Evolutionary conservation across 208 protist species (phyloP).

Genomic region (Plasmodiophora brassicae): DNA sequence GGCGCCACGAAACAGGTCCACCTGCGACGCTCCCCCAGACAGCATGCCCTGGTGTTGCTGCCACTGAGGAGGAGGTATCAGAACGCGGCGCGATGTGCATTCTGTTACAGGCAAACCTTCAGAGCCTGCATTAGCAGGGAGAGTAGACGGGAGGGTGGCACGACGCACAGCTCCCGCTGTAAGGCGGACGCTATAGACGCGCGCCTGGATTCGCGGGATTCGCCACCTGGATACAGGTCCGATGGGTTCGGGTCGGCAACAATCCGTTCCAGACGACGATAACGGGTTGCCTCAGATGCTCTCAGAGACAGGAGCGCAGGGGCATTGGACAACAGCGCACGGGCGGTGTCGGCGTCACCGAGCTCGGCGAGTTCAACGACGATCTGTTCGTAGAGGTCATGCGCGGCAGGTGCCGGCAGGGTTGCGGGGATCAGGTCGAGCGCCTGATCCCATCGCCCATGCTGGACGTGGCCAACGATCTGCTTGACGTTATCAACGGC

Average conservation of each 20-base stretch:
- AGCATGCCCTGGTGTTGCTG: constrained; percentile 46
- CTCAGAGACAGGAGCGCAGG: constrained; percentile 35
- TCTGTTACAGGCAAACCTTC: too few species aligned
- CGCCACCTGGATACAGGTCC: too few species aligned
- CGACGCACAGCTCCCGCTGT: constrained; percentile 10
- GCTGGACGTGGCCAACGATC: background rate
- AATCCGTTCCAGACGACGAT: background rate
- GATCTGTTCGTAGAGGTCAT: constrained; percentile 48
- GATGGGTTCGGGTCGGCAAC: too few species aligned
- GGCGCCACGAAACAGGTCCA: constrained; percentile 42
- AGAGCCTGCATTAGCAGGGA: constrained; percentile 52
- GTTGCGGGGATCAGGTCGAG: background rate
- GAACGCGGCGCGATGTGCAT: too few species aligned
- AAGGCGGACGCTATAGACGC: background rate
- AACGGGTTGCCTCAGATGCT: background rate
- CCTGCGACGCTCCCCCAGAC: constrained; percentile 1
- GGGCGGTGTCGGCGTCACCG: constrained; percentile 36
- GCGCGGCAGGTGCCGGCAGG: background rate
- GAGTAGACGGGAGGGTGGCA: constrained; percentile 48
- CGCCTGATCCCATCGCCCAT: constrained; percentile 25
- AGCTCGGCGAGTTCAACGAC: constrained; percentile 50
- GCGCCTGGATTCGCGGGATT: constrained; percentile 20
- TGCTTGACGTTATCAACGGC: constrained; percentile 10
- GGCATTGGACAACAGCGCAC: background rate
- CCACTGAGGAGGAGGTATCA: too few species aligned